Base-by-base conservation (phyloP, 2,329 filamentous ascomycete species). In the Fusarium fracticaudum region DNA sequence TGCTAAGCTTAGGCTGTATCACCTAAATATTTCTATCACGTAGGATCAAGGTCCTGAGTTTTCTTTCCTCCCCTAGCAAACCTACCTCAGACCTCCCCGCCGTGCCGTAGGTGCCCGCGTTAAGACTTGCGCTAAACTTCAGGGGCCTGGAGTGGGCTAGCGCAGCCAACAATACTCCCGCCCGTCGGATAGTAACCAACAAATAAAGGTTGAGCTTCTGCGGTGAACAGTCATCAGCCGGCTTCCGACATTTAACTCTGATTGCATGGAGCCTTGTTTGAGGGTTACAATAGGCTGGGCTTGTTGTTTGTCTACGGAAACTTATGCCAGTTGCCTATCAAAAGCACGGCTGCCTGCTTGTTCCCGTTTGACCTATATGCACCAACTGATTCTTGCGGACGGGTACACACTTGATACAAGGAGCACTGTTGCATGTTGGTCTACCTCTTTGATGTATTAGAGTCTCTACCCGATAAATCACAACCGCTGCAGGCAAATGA, bases 51-150 rank as follows among this genome's bases (percentile, higher is more conserved):
- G 14, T 35, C 33, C 13, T 8, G 35, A 37, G 15, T 37, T 37
- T 37, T 37, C 35, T 37, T 37, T 17, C 17, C 14, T 35, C 17
- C 35, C 35, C 35, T 37, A 18, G 8, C 15, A 18, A 37, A 5
- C 35, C 15, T 17, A 41, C 38, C 48, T 75, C 54, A 78, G 74
- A 74, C 64, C 69, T 70, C 75, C 74, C 76, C 76, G 75, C 76
- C 71, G 48, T 43, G 38, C 54, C 37, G 65, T 59, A 67, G 51
- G 33, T 59, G 43, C 43, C 57, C 57, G 43, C 33, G 41, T 51
- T 64, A 66, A 66, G 70, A 69, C 55, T 59, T 73, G 63, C 70
- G 67, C 75, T 76, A 74, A 69, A 51, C 45, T 67, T 67, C 61
- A 71, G 60, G 53, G 53, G 50, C 41, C 37, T 64, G 55, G 55